A percentile compares a stretch with the other conserved stretches of the same genome.
phyloP scores from a whole-genome alignment of 306 rosid species.

The Corylus avellana region DNA sequence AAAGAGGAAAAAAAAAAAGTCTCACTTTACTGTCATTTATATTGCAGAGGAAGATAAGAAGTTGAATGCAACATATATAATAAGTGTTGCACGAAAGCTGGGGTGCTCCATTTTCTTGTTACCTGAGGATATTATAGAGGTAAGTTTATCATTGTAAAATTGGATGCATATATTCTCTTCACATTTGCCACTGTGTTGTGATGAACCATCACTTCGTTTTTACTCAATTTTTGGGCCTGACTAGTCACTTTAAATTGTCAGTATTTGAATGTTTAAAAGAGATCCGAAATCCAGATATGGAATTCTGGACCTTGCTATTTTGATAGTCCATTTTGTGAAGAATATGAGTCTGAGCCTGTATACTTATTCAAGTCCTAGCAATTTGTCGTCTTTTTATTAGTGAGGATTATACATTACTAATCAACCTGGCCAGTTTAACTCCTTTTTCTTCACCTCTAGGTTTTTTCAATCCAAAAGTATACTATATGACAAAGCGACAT shows the following conservation, averaged over 20 bases:
- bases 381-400: background rate
- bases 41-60: conserved; percentile 94
- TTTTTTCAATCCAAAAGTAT: background rate
- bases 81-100: conserved; percentile 97
- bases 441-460: background rate
- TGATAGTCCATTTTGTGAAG: conserved; percentile 10
- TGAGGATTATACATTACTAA: background rate
- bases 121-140: conserved; percentile 97
- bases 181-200: background rate
- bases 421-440: background rate
- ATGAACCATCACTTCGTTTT: background rate
- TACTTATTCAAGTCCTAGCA: conserved; percentile 1
- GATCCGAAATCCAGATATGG: conserved; percentile 3
- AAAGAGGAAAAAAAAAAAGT: conserved; percentile 12
- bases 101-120: conserved; percentile 98
- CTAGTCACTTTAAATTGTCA: background rate
- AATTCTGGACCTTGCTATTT: background rate
- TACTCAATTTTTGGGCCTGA: background rate
- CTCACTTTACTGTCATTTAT: conserved; percentile 17
- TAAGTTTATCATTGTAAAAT: conserved; percentile 24
- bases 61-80: conserved; percentile 92
- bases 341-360: background rate
- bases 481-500: background rate
- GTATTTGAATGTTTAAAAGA: background rate
- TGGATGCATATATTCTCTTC: background rate